A percentile compares a stretch with the other conserved stretches of the same genome.
Evolutionary conservation across 1,139 yeast genomes (phyloP).

Genomic region (Groenewaldozyma auringiensis): DNA sequence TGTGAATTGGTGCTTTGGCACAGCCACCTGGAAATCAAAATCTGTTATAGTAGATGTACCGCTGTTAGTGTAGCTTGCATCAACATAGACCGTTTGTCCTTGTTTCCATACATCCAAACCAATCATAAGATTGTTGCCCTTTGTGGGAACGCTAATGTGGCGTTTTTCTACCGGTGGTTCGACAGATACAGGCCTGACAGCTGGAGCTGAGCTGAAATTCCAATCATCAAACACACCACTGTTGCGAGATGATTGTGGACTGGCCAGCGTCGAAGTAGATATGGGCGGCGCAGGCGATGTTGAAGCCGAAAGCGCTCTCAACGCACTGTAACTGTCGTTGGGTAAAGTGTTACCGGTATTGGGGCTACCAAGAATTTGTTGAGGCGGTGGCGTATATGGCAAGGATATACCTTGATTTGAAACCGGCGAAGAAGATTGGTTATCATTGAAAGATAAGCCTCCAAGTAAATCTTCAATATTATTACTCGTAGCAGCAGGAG

Average conservation of each 20-base stretch:
- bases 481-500: background rate
- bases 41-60: slow-evolving; percentile 37
- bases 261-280: background rate
- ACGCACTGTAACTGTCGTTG: slow-evolving; percentile 7
- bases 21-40: slow-evolving; percentile 70
- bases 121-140: slow-evolving; percentile 39
- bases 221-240: slow-evolving; percentile 1
- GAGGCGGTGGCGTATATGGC: slow-evolving; percentile 11
- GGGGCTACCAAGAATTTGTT: background rate
- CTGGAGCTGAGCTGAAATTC: slow-evolving; percentile 7
- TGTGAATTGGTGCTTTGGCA: slow-evolving; percentile 57
- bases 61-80: slow-evolving; percentile 43
- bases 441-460: slow-evolving; percentile 34
- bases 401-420: slow-evolving; percentile 11
- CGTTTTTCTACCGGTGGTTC: background rate
- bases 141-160: slow-evolving; percentile 14
- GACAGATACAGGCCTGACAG: background rate
- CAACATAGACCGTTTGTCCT: slow-evolving; percentile 38
- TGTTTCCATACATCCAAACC: slow-evolving; percentile 41
- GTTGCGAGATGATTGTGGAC: background rate
- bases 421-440: slow-evolving; percentile 15
- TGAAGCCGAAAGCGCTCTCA: slow-evolving; percentile 8
- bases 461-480: slow-evolving; percentile 59
- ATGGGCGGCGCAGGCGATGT: slow-evolving; percentile 5
- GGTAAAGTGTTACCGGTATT: background rate